Conservation (phyloP, 192 early-diverging fungal species). For the Dimargaris xerosporica region DNA sequence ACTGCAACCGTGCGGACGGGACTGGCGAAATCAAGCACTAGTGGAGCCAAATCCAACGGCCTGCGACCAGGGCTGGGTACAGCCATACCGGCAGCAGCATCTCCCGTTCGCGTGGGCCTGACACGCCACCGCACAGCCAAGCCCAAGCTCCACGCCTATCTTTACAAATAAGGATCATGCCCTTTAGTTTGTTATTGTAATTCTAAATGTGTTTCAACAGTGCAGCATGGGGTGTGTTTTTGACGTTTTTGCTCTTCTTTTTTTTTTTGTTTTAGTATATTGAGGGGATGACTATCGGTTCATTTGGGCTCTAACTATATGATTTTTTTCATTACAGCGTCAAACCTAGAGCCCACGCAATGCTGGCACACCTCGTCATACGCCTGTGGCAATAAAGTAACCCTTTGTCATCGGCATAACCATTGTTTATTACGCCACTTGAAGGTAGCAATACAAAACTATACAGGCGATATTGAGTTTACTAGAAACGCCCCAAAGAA, state of each 20-base stretch:
- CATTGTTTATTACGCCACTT: neutral
- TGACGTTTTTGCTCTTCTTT: neutral
- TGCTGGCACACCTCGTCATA: neutral
- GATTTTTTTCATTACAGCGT: neutral
- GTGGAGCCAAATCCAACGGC: neutral
- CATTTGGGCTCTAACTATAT: neutral
- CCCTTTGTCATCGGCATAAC: neutral
- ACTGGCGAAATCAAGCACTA: neutral
- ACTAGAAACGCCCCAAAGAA: neutral
- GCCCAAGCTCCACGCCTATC: conserved; percentile 5
- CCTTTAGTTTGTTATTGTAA: no score
- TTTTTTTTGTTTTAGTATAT: neutral
- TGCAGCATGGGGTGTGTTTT: neutral
- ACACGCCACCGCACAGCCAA: neutral
- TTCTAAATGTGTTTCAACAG: no score
- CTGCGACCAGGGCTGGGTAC: neutral
- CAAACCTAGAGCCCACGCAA: neutral
- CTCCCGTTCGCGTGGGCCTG: neutral
- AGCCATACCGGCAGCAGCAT: neutral
- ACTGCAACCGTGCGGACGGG: neutral
- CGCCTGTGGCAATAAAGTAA: neutral
- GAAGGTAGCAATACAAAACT: neutral
- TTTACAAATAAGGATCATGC: neutral
- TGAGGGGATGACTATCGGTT: neutral
- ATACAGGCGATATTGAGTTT: neutral